phyloP scores from a whole-genome alignment of 2,329 filamentous ascomycete genomes.

The Fusarium sp. region DNA sequence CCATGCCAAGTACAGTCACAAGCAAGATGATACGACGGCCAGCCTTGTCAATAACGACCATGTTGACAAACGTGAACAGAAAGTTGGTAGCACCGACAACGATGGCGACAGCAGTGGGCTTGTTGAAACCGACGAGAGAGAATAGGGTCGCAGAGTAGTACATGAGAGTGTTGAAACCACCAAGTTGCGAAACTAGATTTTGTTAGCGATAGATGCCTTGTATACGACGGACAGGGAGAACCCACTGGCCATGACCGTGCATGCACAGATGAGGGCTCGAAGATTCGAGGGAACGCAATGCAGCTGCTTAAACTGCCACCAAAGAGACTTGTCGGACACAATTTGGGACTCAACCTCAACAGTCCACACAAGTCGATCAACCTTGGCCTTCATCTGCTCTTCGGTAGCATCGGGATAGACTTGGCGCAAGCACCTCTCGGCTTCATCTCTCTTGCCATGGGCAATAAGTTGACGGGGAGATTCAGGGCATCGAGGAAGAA shows the following conservation, averaged over 20 bases:
- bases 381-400: constrained; percentile 56
- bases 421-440: constrained; percentile 49
- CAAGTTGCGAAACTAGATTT: constrained; percentile 55
- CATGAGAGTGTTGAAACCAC: constrained; percentile 62
- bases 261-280: constrained; percentile 58
- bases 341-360: constrained; percentile 42
- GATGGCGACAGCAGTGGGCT: constrained; percentile 58
- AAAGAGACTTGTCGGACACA: constrained; percentile 51
- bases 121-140: constrained; percentile 59
- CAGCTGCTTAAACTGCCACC: constrained; percentile 57
- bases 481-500: constrained; percentile 60
- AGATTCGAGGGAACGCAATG: constrained; percentile 55
- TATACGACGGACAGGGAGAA: rapidly evolving
- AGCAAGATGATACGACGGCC: constrained; percentile 58
- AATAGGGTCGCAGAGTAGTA: constrained; percentile 64
- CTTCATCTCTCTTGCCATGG: constrained; percentile 54
- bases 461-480: constrained; percentile 59
- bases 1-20: constrained; percentile 57
- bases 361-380: constrained; percentile 50
- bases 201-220: background rate
- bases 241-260: constrained; percentile 58
- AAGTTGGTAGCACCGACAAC: constrained; percentile 59
- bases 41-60: constrained; percentile 56
- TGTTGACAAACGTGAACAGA: constrained; percentile 60
- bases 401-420: constrained; percentile 56